A percentile compares a stretch with the other conserved stretches of the same genome.
These are phyloP conservation scores for Aureobasidium subglaciale DNA, from an alignment of 2,329 filamentous ascomycete genomes.

Conservation along the genomic window DNA sequence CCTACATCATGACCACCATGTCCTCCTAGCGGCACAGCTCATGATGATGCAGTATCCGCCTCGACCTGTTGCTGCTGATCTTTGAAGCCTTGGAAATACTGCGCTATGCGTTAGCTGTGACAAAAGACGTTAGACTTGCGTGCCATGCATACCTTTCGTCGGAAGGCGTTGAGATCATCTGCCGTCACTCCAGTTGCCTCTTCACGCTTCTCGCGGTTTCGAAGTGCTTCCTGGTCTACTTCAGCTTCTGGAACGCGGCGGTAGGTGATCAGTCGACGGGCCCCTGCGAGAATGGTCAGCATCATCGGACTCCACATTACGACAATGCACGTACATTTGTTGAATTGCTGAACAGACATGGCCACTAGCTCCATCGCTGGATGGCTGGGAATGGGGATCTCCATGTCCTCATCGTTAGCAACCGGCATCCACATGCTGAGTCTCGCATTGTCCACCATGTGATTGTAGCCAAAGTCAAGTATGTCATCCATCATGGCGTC, in stretches of 20 bases:
- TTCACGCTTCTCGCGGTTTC: conserved; percentile 22
- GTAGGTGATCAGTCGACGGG: conserved; percentile 81
- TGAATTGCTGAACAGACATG: conserved; percentile 80
- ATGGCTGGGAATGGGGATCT: conserved; percentile 57
- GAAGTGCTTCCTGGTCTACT: conserved; percentile 35
- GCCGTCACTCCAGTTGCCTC: conserved; percentile 45
- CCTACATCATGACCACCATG: neutral
- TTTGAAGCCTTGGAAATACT: conserved; percentile 33
- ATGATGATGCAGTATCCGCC: neutral
- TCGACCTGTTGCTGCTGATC: conserved; percentile 13
- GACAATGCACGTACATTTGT: conserved; percentile 60
- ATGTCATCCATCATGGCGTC: conserved; percentile 85
- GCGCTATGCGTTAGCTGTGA: conserved; percentile 11
- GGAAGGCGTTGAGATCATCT: conserved; percentile 62
- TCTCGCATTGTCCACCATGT: conserved; percentile 70
- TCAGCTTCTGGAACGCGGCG: conserved; percentile 55
- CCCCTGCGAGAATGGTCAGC: conserved; percentile 51
- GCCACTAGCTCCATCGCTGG: conserved; percentile 65
- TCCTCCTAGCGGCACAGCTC: conserved; percentile 1
- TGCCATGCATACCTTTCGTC: conserved; percentile 40
- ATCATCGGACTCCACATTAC: neutral
- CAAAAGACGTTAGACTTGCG: neutral
- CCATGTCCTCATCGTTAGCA: conserved; percentile 18
- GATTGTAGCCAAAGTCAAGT: conserved; percentile 68
- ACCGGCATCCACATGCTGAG: conserved; percentile 61